These are phyloP conservation scores for Pythium inflatum DNA, from an alignment of 352 stramenopile genomes.

Conservation along the genomic window DNA sequence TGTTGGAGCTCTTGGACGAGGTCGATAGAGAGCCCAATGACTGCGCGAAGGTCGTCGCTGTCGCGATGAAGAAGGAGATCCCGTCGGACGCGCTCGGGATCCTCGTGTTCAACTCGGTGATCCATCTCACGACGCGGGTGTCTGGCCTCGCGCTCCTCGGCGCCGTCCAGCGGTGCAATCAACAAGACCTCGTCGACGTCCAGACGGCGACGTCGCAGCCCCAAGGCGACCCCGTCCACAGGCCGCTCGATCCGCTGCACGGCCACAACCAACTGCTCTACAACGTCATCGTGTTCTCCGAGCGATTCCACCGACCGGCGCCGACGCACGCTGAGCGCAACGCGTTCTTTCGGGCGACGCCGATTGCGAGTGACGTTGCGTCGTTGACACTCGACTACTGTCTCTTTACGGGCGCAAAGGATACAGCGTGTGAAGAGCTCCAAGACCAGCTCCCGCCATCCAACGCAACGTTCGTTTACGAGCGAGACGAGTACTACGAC, in stretches of 20 bases:
- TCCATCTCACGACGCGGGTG: no score
- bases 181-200: background rate
- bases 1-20: conserved; percentile 10
- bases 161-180: background rate
- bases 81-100: conserved; percentile 3
- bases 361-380: background rate
- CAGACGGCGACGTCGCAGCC: no score
- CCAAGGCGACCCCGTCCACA: no score
- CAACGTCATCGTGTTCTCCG: conserved; percentile 11
- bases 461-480: conserved; percentile 34
- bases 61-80: background rate
- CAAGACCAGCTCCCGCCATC: conserved; percentile 8
- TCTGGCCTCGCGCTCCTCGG: no score
- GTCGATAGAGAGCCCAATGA: conserved; percentile 17
- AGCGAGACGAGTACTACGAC: conserved; percentile 37
- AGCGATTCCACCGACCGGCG: background rate
- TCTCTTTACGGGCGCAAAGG: background rate
- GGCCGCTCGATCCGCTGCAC: background rate
- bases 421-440: background rate
- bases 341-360: background rate
- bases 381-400: background rate
- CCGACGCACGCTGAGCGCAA: conserved; percentile 5
- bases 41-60: conserved; percentile 14
- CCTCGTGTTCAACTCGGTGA: no score
- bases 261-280: background rate